Percentiles rank a stretch among this genome's conserved stretches.
phyloP scores from a whole-genome alignment of 768 basidiomycete genomes.

The Auriscalpium vulgare region DNA sequence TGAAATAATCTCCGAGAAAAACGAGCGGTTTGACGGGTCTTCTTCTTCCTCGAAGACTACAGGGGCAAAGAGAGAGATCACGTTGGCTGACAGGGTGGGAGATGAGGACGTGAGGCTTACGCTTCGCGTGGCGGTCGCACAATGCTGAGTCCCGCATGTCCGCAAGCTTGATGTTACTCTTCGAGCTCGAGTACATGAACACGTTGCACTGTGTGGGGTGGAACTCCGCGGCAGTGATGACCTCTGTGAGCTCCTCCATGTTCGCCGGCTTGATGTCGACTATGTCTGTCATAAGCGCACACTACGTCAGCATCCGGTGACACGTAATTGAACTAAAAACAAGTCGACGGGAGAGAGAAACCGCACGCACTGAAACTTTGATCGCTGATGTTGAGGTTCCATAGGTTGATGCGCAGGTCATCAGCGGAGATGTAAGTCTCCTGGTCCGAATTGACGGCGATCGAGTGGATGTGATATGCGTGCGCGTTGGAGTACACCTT shows the following conservation, averaged over 20 bases:
- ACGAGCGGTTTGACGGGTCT: constrained; percentile 93
- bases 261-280: constrained; percentile 99
- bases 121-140: constrained; percentile 93
- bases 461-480: constrained; percentile 99
- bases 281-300: constrained; percentile 59
- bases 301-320: constrained; percentile 2
- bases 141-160: constrained; percentile 98
- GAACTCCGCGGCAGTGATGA: constrained; percentile 99
- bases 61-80: background rate
- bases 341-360: background rate
- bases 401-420: constrained; percentile 93
- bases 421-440: constrained; percentile 99
- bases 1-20: constrained; percentile 99
- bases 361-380: constrained; percentile 90
- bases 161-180: constrained; percentile 98
- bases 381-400: constrained; percentile 98
- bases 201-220: constrained; percentile 96
- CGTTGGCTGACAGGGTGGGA: background rate
- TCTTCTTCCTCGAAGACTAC: constrained; percentile 98
- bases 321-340: background rate
- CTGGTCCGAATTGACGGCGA: constrained; percentile 98
- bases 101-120: constrained; percentile 38
- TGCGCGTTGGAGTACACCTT: constrained; percentile 99
- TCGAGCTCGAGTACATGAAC: constrained; percentile 99
- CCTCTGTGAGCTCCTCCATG: constrained; percentile 99